A percentile compares a stretch with the other conserved stretches of the same genome.
Evolutionary conservation across 2,329 filamentous ascomycete genomes (phyloP).

Genomic region (Orbilia javanica): DNA sequence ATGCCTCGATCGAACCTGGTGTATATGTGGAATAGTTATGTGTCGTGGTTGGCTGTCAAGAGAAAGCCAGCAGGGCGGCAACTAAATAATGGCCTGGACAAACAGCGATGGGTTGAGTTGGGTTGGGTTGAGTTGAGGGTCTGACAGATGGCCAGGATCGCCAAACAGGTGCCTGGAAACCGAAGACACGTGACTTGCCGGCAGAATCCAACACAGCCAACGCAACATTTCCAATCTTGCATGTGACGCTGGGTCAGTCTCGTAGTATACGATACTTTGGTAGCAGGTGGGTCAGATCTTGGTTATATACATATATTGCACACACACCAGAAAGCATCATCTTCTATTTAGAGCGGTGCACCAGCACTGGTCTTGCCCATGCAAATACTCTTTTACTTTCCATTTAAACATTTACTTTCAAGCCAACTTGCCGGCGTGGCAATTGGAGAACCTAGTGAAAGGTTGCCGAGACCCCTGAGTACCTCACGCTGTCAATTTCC

Average conservation of each 20-base stretch:
- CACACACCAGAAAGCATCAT: no score
- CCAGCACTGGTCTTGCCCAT: background rate
- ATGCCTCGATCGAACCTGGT: background rate
- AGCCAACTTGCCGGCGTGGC: no score
- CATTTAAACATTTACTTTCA: background rate
- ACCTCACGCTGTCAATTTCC: conserved; percentile 12
- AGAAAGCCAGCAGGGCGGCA: conserved; percentile 1
- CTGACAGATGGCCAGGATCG: conserved; percentile 24
- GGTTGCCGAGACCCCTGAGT: conserved; percentile 18
- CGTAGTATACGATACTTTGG: no score
- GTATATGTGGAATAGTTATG: background rate
- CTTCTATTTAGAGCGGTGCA: no score
- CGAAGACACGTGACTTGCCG: conserved; percentile 20
- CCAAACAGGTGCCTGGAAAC: conserved; percentile 3
- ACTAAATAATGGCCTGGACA: background rate
- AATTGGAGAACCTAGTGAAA: background rate
- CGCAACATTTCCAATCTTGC: background rate
- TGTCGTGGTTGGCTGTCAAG: background rate
- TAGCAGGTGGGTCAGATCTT: no score
- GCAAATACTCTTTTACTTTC: background rate
- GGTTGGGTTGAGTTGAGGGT: background rate
- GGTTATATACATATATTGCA: no score
- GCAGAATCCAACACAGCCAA: conserved; percentile 9
- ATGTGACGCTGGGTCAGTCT: no score
- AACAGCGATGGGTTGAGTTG: conserved; percentile 24